phyloP scores from a whole-genome alignment of 2,329 filamentous ascomycete genomes.

The Thelonectria blattea region DNA sequence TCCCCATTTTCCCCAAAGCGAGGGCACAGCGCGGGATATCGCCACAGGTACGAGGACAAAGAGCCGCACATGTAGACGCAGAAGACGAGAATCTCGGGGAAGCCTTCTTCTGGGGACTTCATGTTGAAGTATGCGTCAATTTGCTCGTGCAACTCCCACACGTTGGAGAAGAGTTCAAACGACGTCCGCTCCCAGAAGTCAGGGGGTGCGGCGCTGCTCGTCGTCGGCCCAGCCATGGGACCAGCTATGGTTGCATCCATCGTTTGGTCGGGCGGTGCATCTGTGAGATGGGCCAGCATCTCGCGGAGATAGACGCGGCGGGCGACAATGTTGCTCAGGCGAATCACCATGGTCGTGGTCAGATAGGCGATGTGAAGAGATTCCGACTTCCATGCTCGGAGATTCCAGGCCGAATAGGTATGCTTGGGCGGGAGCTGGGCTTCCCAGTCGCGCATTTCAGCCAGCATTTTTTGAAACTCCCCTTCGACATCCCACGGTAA shows the following conservation, averaged over 20 bases:
- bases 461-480: conserved; percentile 34
- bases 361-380: conserved; percentile 45
- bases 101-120: conserved; percentile 39
- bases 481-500: conserved; percentile 35
- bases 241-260: conserved; percentile 19
- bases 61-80: conserved; percentile 50
- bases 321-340: conserved; percentile 46
- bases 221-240: conserved; percentile 8
- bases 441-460: conserved; percentile 38
- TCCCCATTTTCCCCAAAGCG: conserved; percentile 34
- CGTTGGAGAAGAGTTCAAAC: conserved; percentile 44
- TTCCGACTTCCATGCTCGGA: conserved; percentile 44
- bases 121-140: conserved; percentile 42
- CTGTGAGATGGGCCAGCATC: conserved; percentile 30
- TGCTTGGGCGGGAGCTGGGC: conserved; percentile 40
- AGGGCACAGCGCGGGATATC: conserved; percentile 39
- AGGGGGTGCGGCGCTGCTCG: conserved; percentile 25
- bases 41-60: conserved; percentile 42
- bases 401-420: conserved; percentile 45
- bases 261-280: conserved; percentile 12
- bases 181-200: conserved; percentile 40
- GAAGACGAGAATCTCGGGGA: conserved; percentile 47
- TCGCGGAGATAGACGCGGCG: conserved; percentile 44
- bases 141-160: conserved; percentile 44
- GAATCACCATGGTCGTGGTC: conserved; percentile 43